Base-by-base conservation (phyloP, 2,329 filamentous ascomycete genomes). In the Byssochlamys sp. region DNA sequence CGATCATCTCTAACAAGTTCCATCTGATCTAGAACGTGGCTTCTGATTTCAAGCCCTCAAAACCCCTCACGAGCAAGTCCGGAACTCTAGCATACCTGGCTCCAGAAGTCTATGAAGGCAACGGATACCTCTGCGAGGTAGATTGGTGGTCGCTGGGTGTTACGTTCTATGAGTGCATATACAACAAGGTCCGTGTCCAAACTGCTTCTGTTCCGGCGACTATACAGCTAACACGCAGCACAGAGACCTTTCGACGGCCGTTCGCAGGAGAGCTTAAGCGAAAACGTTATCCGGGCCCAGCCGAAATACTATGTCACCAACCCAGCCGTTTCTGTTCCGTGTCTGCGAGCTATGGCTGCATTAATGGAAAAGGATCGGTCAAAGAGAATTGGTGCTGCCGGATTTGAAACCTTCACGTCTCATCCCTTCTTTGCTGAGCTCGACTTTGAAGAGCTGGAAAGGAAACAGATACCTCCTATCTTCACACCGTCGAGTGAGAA, bases 141-240 rank as follows among this genome's bases (percentile, higher is more conserved):
- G 94, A 99, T 72, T 99, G 94, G 94, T 99, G 94, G 94, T 97
- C 94, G 4, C 76, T 99, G 25, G 94, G 94, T 53, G 94, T 99
- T 52, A 82, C 95, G n/a, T 97, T 97, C 73, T 99, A 96, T 73
- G 94, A 99, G 74, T 97, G 94, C 81, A 96, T 99, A 63, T 99
- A 97, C 78, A 96, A 95, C 77, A 97, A 95, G 86, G 90, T 91
- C 75, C 55, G 80, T 55, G 54, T 55, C 51, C 19, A 11, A 24
- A 31, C 26, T 19, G 27, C 6, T 33, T 35, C 14, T 0, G 5
- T 50, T 49, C 11, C 9, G 26, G 28, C 51, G 31, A 29, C 29
- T 26, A 53, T n/a, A 28, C 49, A 31, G 60, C 72, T 78, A 66
- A 78, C 66, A 54, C 45, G 27, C 10, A 26, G 54, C 35, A 45